Conservation (phyloP, 768 basidiomycete genomes). For the Lactarius deliciosus region DNA sequence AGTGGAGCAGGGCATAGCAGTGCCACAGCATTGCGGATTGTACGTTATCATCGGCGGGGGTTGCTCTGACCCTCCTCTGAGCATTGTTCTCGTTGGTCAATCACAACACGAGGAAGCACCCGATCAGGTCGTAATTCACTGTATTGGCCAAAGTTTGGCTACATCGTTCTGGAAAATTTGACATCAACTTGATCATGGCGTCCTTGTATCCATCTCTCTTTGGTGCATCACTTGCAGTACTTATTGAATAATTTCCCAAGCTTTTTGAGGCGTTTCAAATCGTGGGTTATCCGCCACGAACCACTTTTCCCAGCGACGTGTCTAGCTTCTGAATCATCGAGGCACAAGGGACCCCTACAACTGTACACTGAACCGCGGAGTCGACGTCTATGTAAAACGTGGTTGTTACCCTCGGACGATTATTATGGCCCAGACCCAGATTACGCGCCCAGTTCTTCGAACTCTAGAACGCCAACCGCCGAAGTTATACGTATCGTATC, state of each 20-base stretch:
- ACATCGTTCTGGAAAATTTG: not conserved
- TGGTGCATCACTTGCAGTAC: not conserved
- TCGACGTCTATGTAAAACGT: too few relatives aligned
- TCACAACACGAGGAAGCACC: not conserved
- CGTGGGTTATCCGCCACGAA: not conserved
- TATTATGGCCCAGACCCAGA: not conserved
- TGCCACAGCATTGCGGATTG: not conserved
- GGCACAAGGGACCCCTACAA: too few relatives aligned
- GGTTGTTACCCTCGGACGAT: not conserved
- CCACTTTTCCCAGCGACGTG: not conserved
- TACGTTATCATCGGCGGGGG: conserved; percentile 13
- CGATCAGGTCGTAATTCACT: not conserved
- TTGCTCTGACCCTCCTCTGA: not conserved
- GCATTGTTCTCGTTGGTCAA: not conserved
- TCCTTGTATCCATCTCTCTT: not conserved
- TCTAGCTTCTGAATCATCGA: not conserved
- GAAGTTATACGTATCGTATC: not conserved
- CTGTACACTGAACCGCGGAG: not conserved
- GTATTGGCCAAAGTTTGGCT: not conserved
- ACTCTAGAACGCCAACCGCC: not conserved
- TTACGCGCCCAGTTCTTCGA: not conserved
- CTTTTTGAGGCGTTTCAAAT: not conserved
- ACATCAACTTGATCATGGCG: not conserved
- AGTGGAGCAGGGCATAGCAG: conserved; percentile 61
- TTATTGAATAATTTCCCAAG: not conserved